Base-by-base conservation (phyloP, 805 yeast genomes). In the Diddensiella santjacobensis region DNA sequence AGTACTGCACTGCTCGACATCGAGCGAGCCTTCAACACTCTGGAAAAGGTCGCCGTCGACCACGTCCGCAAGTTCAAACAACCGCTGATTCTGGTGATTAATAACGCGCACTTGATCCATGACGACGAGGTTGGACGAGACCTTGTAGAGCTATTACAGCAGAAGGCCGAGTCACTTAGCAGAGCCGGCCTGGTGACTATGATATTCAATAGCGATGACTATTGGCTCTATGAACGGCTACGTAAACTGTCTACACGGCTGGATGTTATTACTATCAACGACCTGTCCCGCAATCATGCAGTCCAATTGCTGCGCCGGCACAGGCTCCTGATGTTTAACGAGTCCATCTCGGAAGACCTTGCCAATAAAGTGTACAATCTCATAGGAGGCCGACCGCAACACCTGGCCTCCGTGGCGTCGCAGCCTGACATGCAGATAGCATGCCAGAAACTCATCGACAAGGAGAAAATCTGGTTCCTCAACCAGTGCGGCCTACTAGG, bases 381-480 rank as follows among this genome's bases (percentile, higher is more conserved):
- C 31, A 78, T 86, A 40, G 95, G 95, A 2, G 95, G 95, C 1
- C 72, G 95, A 42, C 89, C 95, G 0, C 95, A 87, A 64, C 91
- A 87, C 63, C 65, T 87, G 2, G 77, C 84, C 2, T 83, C 82
- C 41, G 91, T 84, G 1, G 61, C 65, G 8, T 41, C 53, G 3
- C 62, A 62, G 26, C 44, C 42, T 1, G 65, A 67, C 47, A 56
- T 63, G 48, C 58, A 82, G 26, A 64, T 66, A 29, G 88, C 88
- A 0, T 80, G 87, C 53, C 84, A 84, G 57, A 74, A 72, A 50
- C 71, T 87, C 29, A 84, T 87, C 48, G 93, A 87, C 61, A 70
- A 83, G 5, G 95, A 87, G 56, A 84, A 84, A 61, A 84, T 89
- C 0, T 87, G 95, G 95, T 83, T 86, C 54, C 71, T 87, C 54